Base-by-base conservation (phyloP, 164 flowering plant species). In the Warburgia ugandensis region DNA sequence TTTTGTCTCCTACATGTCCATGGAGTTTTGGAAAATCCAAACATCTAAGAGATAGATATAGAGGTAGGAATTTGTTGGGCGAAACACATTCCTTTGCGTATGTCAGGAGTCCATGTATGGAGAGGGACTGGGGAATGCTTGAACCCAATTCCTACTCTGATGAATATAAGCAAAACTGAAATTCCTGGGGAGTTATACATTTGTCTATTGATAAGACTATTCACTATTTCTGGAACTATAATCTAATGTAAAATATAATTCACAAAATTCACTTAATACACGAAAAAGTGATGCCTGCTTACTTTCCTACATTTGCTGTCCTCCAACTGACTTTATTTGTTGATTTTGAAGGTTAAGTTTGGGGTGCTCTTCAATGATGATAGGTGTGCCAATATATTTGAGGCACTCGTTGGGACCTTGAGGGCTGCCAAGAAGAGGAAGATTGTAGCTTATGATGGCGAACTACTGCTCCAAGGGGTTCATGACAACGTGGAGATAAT, bases 341-440 rank as follows among this genome's bases (percentile, higher is more conserved):
- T n/a, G n/a, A n/a, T n/a, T n/a, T 57, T 71, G 67, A 60, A 86
- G 99, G 95, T 88, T 12, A 92, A 87, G 39, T 92, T 92, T 52
- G 99, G 96, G 0, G 81, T 81, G 46, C 80, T 92, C 6, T 92
- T 92, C 50, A 49, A 92, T 12, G 98, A 92, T 53, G 95, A 92
- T 50, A 70, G 72, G 51, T 92, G 96, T 46, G 94, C 95, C 20
- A 88, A 92, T 78, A 86, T 92, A 55, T 92, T 92, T 38, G 99
- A 92, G 70, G 99, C 99, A 43, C 73, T 92, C 36, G 96, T 92
- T 5, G 99, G 99, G 42, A 92, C 99, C 4, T 74, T 92, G 8
- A 72, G 96, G 63, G 99, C 99, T 6, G 99, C 95, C 48, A 88
- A 92, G 77, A 92, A 71, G 59, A 75, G 98, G n/a, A n/a, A 85